Evolutionary conservation across 306 rosid genomes (phyloP).

Genomic region (Cucurbita maxima): DNA sequence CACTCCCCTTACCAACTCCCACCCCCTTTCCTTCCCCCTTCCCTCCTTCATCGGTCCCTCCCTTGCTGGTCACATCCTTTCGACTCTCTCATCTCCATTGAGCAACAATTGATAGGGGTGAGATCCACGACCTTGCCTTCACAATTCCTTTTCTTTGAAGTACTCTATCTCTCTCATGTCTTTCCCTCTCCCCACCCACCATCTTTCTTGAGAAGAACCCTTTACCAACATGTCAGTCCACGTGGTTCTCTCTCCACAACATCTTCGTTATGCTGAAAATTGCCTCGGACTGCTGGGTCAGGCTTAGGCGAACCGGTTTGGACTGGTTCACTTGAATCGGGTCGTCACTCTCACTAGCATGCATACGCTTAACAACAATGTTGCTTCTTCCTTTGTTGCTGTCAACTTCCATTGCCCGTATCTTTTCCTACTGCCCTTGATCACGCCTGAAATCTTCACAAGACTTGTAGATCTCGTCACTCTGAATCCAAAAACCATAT

Average conservation of each 20-base stretch:
- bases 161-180: background rate
- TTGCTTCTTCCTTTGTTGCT: too few species aligned
- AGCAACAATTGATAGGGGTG: background rate
- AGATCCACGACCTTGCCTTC: background rate
- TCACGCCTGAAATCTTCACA: too few species aligned
- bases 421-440: too few species aligned
- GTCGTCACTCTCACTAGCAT: too few species aligned
- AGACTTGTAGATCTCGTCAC: too few species aligned
- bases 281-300: too few species aligned
- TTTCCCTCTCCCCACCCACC: background rate
- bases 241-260: background rate
- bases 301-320: too few species aligned
- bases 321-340: too few species aligned
- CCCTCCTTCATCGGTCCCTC: background rate
- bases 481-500: too few species aligned
- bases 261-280: too few species aligned
- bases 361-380: too few species aligned
- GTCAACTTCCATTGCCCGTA: too few species aligned
- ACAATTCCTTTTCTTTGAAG: background rate
- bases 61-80: background rate
- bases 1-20: background rate
- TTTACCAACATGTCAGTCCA: conserved; percentile 54
- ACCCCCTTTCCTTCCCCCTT: background rate
- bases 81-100: background rate
- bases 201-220: conserved; percentile 46